Conservation (phyloP, 2,329 filamentous ascomycete genomes). For the Penicillium corylophilum region DNA sequence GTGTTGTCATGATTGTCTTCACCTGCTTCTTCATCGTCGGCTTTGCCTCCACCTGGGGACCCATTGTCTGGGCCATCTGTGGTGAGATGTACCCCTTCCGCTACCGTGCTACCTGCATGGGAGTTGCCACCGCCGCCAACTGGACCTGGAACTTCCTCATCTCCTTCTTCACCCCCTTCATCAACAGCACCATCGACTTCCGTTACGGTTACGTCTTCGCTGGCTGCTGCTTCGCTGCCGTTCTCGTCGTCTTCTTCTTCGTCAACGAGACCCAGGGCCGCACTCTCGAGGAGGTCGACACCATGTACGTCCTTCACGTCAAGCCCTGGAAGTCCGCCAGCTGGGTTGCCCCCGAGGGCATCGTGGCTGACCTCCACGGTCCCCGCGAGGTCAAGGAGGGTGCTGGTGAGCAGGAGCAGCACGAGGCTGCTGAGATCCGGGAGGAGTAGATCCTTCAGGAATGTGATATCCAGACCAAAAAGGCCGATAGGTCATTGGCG, state of each 20-base stretch:
- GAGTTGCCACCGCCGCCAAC: slow-evolving; percentile 73
- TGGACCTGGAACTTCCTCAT: slow-evolving; percentile 77
- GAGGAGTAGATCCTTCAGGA: slow-evolving; percentile 6
- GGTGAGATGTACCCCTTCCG: slow-evolving; percentile 48
- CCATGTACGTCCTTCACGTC: slow-evolving; percentile 69
- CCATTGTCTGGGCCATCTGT: slow-evolving; percentile 50
- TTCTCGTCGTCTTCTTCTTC: slow-evolving; percentile 72
- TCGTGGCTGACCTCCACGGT: slow-evolving; percentile 29
- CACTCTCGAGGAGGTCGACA: slow-evolving; percentile 76
- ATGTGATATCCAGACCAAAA: not conserved
- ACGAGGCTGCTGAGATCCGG: slow-evolving; percentile 16
- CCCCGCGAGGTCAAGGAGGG: slow-evolving; percentile 20
- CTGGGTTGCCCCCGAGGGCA: slow-evolving; percentile 43
- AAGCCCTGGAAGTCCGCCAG: slow-evolving; percentile 61
- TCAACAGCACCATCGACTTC: slow-evolving; percentile 70
- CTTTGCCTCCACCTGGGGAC: slow-evolving; percentile 71
- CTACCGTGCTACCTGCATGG: slow-evolving; percentile 71
- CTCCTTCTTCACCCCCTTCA: slow-evolving; percentile 79
- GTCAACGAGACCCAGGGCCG: slow-evolving; percentile 72
- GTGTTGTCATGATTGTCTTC: slow-evolving; percentile 69
- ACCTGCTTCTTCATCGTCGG: slow-evolving; percentile 73
- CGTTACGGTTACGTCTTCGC: slow-evolving; percentile 78
- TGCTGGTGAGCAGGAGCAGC: slow-evolving; percentile 21
- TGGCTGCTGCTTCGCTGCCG: slow-evolving; percentile 65
- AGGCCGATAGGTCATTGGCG: not conserved